These are phyloP conservation scores for Backusella psychrophila DNA, from an alignment of 192 early-diverging fungal genomes.

Conservation along the genomic window DNA sequence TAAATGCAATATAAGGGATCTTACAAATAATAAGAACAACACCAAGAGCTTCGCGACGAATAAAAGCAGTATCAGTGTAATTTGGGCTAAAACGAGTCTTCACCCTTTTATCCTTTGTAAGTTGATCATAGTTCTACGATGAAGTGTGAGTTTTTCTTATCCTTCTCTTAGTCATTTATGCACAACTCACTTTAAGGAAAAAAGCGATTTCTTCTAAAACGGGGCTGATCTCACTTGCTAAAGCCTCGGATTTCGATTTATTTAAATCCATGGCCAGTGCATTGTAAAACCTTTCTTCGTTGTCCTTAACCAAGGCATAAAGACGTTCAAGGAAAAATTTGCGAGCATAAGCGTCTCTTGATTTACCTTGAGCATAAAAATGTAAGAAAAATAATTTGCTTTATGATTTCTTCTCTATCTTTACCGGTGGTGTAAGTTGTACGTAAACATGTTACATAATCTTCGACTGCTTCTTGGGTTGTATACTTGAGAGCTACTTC, in stretches of 20 bases:
- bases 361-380: background rate
- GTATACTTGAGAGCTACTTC: background rate
- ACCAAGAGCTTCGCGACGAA: constrained; percentile 79
- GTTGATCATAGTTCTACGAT: constrained; percentile 55
- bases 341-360: constrained; percentile 6
- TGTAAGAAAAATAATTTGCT: background rate
- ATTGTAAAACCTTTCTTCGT: constrained; percentile 52
- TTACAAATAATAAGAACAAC: constrained; percentile 67
- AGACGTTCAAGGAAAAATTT: constrained; percentile 47
- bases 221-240: constrained; percentile 52
- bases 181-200: constrained; percentile 30
- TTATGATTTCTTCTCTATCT: background rate
- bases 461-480: background rate
- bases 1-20: background rate
- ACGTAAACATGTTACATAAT: constrained; percentile 12
- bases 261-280: constrained; percentile 58
- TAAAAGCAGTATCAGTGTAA: constrained; percentile 42
- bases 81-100: constrained; percentile 37
- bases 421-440: background rate
- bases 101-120: constrained; percentile 48
- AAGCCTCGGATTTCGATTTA: constrained; percentile 53
- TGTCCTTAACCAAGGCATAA: constrained; percentile 56
- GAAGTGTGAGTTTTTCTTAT: background rate
- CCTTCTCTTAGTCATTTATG: background rate
- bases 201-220: constrained; percentile 44